A percentile compares a stretch with the other conserved stretches of the same genome.
phyloP scores from a whole-genome alignment of 257 asterid species.

The Eustoma russellianum region DNA sequence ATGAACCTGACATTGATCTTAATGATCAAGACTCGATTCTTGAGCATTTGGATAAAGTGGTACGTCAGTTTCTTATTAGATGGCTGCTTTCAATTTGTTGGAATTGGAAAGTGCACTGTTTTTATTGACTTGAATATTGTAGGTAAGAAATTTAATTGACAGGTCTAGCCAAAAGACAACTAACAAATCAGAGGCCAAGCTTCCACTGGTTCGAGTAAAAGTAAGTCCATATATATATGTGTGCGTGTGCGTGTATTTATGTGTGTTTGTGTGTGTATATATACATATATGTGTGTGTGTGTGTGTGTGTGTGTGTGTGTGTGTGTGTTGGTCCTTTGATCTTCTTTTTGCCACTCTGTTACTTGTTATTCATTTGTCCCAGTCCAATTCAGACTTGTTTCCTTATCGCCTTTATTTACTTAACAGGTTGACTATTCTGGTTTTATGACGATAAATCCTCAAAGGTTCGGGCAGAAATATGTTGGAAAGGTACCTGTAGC shows the following conservation, averaged over 20 bases:
- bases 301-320: not conserved
- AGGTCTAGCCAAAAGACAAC: constrained; percentile 47
- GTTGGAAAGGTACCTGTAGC: constrained; percentile 73
- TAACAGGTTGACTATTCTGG: constrained; percentile 96
- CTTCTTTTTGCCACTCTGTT: constrained; percentile 1
- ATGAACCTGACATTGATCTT: constrained; percentile 80
- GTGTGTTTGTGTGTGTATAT: too few relatives aligned
- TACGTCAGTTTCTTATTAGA: constrained; percentile 22
- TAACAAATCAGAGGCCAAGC: constrained; percentile 58
- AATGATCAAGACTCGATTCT: constrained; percentile 89
- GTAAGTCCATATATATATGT: constrained; percentile 19
- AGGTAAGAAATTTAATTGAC: constrained; percentile 80
- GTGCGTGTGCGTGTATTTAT: too few relatives aligned
- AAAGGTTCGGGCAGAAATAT: constrained; percentile 89
- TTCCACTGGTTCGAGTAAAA: constrained; percentile 88
- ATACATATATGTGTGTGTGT: too few relatives aligned
- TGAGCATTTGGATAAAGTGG: constrained; percentile 93
- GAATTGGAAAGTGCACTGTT: not conserved
- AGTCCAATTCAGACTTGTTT: constrained; percentile 11
- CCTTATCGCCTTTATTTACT: constrained; percentile 21
- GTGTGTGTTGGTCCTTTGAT: too few relatives aligned
- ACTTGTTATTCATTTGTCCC: not conserved
- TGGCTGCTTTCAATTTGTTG: constrained; percentile 1
- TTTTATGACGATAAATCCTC: constrained; percentile 96
- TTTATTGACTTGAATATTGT: constrained; percentile 10